phyloP scores from a whole-genome alignment of 352 stramenopile genomes.

The Globisporangium nunn region DNA sequence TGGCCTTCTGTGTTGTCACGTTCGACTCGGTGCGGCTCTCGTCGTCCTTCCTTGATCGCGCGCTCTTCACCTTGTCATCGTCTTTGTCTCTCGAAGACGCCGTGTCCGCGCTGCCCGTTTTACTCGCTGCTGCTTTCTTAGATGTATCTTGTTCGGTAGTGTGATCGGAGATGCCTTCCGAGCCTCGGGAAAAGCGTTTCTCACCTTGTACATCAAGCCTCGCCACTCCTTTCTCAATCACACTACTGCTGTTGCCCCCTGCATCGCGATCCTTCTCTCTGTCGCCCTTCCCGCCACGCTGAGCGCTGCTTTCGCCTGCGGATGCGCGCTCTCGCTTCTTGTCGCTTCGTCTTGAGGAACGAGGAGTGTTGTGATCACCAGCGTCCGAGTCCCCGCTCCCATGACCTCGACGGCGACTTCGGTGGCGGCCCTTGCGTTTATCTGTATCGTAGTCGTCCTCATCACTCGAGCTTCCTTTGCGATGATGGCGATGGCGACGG shows the following conservation, averaged over 20 bases:
- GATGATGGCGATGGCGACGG: constrained; percentile 27
- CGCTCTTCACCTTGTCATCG: constrained; percentile 12
- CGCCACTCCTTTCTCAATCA: constrained; percentile 26
- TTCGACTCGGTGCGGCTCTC: constrained; percentile 34
- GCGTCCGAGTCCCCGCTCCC: constrained; percentile 17
- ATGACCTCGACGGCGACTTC: constrained; percentile 29
- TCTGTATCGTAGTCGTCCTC: constrained; percentile 49
- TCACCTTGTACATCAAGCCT: constrained; percentile 30
- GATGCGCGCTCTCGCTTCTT: constrained; percentile 10
- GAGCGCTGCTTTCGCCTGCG: not conserved
- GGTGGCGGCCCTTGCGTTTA: constrained; percentile 24
- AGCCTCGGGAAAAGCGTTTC: constrained; percentile 11
- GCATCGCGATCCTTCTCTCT: not conserved
- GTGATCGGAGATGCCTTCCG: constrained; percentile 15
- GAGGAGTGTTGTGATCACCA: constrained; percentile 22
- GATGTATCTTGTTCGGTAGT: constrained; percentile 7
- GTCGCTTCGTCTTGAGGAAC: constrained; percentile 18
- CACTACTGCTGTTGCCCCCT: not conserved
- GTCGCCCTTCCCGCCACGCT: not conserved
- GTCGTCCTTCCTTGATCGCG: constrained; percentile 37
- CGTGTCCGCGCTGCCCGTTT: not conserved
- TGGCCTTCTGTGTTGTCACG: constrained; percentile 25
- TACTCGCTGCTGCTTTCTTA: constrained; percentile 3
- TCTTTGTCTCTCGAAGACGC: not conserved
- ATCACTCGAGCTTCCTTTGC: constrained; percentile 43